phyloP scores from a whole-genome alignment of 306 rosid species.

The Cicer yamashitae region DNA sequence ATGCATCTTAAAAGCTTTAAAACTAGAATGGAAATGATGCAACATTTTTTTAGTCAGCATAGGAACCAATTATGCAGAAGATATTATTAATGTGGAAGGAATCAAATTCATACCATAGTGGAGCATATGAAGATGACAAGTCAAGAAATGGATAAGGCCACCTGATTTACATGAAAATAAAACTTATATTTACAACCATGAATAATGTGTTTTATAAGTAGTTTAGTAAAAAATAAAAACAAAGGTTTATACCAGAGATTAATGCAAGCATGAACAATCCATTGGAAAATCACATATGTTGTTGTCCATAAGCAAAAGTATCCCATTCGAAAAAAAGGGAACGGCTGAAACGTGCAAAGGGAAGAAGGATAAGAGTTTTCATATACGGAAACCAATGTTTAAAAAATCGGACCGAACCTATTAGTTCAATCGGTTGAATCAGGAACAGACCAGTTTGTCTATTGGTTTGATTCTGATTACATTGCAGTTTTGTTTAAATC shows the following conservation, averaged over 20 bases:
- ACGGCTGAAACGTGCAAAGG: slow-evolving; percentile 56
- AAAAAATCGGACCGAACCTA: too few species aligned
- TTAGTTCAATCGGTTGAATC: too few species aligned
- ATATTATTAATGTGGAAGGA: neutral
- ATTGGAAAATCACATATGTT: slow-evolving; percentile 74
- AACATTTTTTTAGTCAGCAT: neutral
- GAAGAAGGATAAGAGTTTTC: slow-evolving; percentile 23
- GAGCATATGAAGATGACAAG: slow-evolving; percentile 83
- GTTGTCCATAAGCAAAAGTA: slow-evolving; percentile 93
- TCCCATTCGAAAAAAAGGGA: slow-evolving; percentile 95
- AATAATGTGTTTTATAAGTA: neutral
- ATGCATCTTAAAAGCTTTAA: neutral
- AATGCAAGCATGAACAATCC: slow-evolving; percentile 84
- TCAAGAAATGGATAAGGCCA: slow-evolving; percentile 99
- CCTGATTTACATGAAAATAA: slow-evolving; percentile 58
- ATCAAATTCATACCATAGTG: slow-evolving; percentile 69
- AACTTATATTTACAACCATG: slow-evolving; percentile 15
- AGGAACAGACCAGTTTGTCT: too few species aligned
- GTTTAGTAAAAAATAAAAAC: slow-evolving; percentile 13
- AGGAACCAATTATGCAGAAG: neutral
- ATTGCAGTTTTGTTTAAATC: too few species aligned
- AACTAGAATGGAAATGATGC: neutral
- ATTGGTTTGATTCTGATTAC: too few species aligned
- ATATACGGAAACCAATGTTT: neutral
- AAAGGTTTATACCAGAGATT: slow-evolving; percentile 63